These are phyloP conservation scores for Botrytis squamosa DNA, from an alignment of 2,329 filamentous ascomycete genomes.

Conservation along the genomic window DNA sequence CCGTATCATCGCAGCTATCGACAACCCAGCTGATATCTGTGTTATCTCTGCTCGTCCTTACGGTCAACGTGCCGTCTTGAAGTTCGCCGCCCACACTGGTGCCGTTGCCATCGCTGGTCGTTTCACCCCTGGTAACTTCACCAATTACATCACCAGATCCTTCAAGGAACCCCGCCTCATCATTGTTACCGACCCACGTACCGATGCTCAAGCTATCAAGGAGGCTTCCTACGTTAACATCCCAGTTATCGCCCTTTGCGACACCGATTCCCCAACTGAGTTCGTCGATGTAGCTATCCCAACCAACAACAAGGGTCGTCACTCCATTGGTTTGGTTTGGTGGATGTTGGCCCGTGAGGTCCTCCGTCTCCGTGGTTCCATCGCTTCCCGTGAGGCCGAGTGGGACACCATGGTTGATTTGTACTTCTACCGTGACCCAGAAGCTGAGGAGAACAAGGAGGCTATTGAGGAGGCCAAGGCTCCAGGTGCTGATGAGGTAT, in stretches of 20 bases:
- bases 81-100: conserved; percentile 98
- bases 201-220: conserved; percentile 99
- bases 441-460: conserved; percentile 99
- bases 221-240: conserved; percentile 99
- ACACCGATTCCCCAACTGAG: conserved; percentile 99
- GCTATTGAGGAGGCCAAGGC: conserved; percentile 85
- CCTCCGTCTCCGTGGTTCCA: conserved; percentile 95
- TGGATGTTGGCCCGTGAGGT: conserved; percentile 99
- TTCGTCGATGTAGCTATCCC: conserved; percentile 99
- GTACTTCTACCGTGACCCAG: conserved; percentile 99
- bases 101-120: conserved; percentile 97
- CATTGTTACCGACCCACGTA: conserved; percentile 98
- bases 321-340: conserved; percentile 98
- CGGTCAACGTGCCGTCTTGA: conserved; percentile 98
- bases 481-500: conserved; percentile 70
- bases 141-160: conserved; percentile 99
- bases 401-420: conserved; percentile 99
- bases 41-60: conserved; percentile 99
- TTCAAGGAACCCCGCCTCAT: conserved; percentile 99
- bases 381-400: conserved; percentile 91
- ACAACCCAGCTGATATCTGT: conserved; percentile 99
- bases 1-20: conserved; percentile 96
- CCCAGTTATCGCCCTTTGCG: conserved; percentile 97
- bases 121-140: conserved; percentile 99
- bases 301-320: conserved; percentile 99